Evolutionary conservation across 768 basidiomycete species (phyloP).

Genomic region (Boletus vermiculosoides): DNA sequence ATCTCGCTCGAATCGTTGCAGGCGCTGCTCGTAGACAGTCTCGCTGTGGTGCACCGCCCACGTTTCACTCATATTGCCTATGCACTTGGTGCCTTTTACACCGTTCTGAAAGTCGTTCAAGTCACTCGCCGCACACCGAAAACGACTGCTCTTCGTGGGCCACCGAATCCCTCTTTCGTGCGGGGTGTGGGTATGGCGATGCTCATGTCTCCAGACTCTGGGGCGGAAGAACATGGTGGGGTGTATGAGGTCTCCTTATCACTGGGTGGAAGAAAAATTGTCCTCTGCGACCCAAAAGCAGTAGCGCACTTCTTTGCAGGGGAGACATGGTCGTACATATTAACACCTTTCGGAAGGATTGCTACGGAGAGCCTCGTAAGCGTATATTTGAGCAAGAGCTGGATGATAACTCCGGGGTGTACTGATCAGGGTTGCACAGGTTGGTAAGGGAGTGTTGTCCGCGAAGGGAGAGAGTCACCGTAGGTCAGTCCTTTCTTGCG

Average conservation of each 20-base stretch:
- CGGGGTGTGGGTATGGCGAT: constrained; percentile 14
- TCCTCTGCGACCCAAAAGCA: constrained; percentile 50
- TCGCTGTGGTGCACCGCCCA: background rate
- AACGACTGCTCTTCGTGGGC: constrained; percentile 24
- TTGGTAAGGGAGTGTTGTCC: constrained; percentile 40
- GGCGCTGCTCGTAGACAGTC: background rate
- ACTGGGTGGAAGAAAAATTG: constrained; percentile 35
- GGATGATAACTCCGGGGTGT: no score
- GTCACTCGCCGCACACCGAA: constrained; percentile 3
- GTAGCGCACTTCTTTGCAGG: constrained; percentile 48
- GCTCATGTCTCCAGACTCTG: constrained; percentile 24
- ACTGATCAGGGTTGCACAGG: constrained; percentile 12
- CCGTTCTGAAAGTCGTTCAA: constrained; percentile 4
- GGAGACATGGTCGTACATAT: constrained; percentile 43
- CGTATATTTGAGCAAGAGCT: background rate
- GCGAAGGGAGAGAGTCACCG: constrained; percentile 45
- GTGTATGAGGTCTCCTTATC: constrained; percentile 40
- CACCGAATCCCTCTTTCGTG: constrained; percentile 14
- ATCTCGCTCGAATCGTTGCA: constrained; percentile 3
- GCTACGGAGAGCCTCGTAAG: constrained; percentile 28
- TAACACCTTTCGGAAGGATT: constrained; percentile 20
- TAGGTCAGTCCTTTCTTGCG: constrained; percentile 25
- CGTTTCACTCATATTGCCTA: constrained; percentile 4
- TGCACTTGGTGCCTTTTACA: constrained; percentile 2
- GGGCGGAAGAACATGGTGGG: constrained; percentile 46